These are phyloP conservation scores for Coemansia sp. DNA, from an alignment of 192 early-diverging fungal genomes.

Conservation along the genomic window DNA sequence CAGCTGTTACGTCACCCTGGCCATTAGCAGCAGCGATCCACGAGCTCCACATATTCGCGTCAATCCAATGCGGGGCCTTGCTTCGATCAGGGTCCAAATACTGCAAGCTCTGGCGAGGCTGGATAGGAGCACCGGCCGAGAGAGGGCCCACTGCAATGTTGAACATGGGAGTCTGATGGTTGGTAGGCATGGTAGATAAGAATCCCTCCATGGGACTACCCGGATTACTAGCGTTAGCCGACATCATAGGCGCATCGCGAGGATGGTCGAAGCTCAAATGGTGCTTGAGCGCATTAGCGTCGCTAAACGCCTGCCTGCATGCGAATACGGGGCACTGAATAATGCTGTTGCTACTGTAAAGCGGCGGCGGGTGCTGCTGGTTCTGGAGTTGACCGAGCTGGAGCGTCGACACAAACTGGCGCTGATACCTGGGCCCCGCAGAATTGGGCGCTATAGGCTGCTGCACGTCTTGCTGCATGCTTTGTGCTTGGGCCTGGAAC, in stretches of 20 bases:
- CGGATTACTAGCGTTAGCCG: slow-evolving; percentile 28
- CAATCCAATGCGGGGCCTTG: slow-evolving; percentile 50
- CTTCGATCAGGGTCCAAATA: slow-evolving; percentile 16
- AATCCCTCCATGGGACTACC: slow-evolving; percentile 33
- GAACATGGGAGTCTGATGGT: slow-evolving; percentile 1
- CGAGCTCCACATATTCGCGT: slow-evolving; percentile 31
- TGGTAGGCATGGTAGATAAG: slow-evolving; percentile 23
- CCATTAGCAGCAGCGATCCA: slow-evolving; percentile 54
- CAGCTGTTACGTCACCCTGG: slow-evolving; percentile 23
- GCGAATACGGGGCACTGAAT: slow-evolving; percentile 16
- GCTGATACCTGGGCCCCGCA: slow-evolving; percentile 8
- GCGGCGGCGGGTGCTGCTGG: neutral
- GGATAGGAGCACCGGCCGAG: neutral
- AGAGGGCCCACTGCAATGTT: neutral
- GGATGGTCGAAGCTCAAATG: slow-evolving; percentile 43
- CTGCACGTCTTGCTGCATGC: slow-evolving; percentile 1
- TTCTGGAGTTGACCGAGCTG: slow-evolving; percentile 6
- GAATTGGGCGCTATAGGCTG: slow-evolving; percentile 9
- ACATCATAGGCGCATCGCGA: slow-evolving; percentile 5
- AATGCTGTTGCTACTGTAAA: slow-evolving; percentile 11
- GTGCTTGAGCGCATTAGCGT: slow-evolving; percentile 40
- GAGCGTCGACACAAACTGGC: slow-evolving; percentile 12
- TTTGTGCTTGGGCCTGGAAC: neutral
- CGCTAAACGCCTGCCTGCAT: slow-evolving; percentile 31
- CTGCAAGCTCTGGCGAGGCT: slow-evolving; percentile 13